These are phyloP conservation scores for Saccharomycodes ludwigii DNA, from an alignment of 805 yeast genomes.

Conservation along the genomic window DNA sequence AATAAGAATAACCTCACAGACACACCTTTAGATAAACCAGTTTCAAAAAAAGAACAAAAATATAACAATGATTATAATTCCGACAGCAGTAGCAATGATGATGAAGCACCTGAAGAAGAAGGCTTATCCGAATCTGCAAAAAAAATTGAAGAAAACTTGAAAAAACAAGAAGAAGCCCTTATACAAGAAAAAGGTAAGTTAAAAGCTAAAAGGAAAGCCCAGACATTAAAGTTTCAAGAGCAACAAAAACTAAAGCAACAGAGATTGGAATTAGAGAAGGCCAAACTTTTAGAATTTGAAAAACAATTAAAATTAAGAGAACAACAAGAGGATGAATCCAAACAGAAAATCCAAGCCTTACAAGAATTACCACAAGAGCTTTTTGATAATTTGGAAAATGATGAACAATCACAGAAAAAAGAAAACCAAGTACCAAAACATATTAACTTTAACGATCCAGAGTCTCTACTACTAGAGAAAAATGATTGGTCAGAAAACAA, in stretches of 20 bases:
- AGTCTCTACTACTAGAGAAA: conserved; percentile 5
- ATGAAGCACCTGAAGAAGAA: conserved; percentile 44
- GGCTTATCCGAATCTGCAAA: conserved; percentile 18
- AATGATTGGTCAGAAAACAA: conserved; percentile 10
- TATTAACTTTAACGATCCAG: conserved; percentile 24
- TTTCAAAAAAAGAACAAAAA: conserved; percentile 5
- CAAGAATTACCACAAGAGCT: conserved; percentile 30
- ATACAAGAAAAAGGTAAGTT: conserved; percentile 14
- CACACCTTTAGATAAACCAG: no score
- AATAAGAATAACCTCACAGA: no score
- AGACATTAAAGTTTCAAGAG: conserved; percentile 8
- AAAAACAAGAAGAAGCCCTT: conserved; percentile 17
- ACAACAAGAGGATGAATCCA: conserved; percentile 5
- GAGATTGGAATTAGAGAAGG: conserved; percentile 20
- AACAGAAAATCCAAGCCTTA: conserved; percentile 13
- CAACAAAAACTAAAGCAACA: conserved; percentile 20
- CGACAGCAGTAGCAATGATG: conserved; percentile 23
- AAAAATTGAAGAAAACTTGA: conserved; percentile 14
- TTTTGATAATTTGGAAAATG: conserved; percentile 20
- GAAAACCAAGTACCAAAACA: conserved; percentile 17
- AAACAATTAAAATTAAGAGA: conserved; percentile 16
- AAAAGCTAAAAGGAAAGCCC: conserved; percentile 16
- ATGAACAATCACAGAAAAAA: conserved; percentile 11
- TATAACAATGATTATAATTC: conserved; percentile 11
- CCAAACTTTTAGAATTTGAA: conserved; percentile 22